Percentiles rank a stretch among this genome's conserved stretches.
Conservation (phyloP, 768 basidiomycete species). For the Mycena polygramma region DNA sequence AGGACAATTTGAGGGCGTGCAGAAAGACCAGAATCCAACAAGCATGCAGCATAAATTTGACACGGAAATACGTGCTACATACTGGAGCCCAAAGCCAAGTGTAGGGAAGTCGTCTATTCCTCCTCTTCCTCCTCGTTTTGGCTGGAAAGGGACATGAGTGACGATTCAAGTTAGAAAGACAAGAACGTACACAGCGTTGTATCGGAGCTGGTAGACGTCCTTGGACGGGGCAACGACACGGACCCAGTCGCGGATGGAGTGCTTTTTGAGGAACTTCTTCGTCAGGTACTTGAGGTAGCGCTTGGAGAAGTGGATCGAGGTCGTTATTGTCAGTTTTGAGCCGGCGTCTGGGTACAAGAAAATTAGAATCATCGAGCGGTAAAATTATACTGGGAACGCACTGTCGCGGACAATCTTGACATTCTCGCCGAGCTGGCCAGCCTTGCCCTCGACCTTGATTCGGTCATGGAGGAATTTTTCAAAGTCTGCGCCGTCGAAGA, state of each 20-base stretch:
- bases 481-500: constrained; percentile 72
- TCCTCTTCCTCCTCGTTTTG: constrained; percentile 69
- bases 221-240: constrained; percentile 96
- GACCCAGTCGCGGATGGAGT: constrained; percentile 95
- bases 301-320: constrained; percentile 94
- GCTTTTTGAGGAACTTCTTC: constrained; percentile 99
- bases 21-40: constrained; percentile 13
- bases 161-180: background rate
- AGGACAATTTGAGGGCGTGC: background rate
- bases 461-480: constrained; percentile 94
- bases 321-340: constrained; percentile 87
- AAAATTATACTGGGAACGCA: constrained; percentile 50
- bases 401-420: constrained; percentile 91
- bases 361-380: background rate
- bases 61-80: constrained; percentile 30
- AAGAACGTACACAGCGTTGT: constrained; percentile 84
- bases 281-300: constrained; percentile 98
- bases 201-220: constrained; percentile 93
- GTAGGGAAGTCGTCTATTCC: constrained; percentile 49
- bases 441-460: constrained; percentile 93
- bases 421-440: constrained; percentile 91
- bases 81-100: constrained; percentile 16
- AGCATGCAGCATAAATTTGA: constrained; percentile 33
- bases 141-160: constrained; percentile 42
- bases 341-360: constrained; percentile 68